Base-by-base conservation (phyloP, 306 rosid genomes). In the Oxytropis ochrocephala region DNA sequence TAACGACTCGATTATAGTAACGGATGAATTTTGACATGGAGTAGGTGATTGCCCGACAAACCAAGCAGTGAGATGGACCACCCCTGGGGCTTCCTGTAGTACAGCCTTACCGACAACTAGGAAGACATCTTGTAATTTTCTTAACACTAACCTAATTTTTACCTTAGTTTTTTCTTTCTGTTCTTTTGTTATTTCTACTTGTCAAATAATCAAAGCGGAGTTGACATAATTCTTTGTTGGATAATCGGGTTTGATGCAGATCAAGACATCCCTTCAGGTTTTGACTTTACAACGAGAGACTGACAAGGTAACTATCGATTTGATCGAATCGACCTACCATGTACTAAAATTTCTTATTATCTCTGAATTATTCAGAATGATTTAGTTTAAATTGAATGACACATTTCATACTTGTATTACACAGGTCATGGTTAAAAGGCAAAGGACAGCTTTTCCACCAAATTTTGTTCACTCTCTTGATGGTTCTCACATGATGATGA, bases 401-500 rank as follows among this genome's bases (percentile, higher is more conserved):
- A 19, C 47, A 43, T 64, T 64, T 43, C 44, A 59, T 39, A 50
- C 30, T 41, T 14, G 16, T 52, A 42, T 52, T 51, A 29, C n/a
- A n/a, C 67, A 91, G 97, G 85, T 94, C 57, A 81, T 94, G 97
- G 86, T 24, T 60, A 84, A 81, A 80, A 81, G 96, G 79, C 99
- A 94, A 81, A 91, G 89, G 73, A 87, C 99, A 54, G 99, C 99
- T 52, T 94, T 94, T 43, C 92, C 97, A 18, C 99, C 99, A 38
- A 94, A 94, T 84, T 94, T 91, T 84, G 97, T 94, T 66, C 99
- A 94, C 83, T 94, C 99, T 56, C 97, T 94, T 64, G 99, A 94
- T 50, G 91, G 99, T 79, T 91, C 96, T 42, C 99, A 94, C 78
- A 94, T 94, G 99, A 94, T 94, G 99, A 94, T 94, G 99, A 94